These are phyloP conservation scores for Nicotiana sylvestris DNA, from an alignment of 257 asterid genomes.

Conservation along the genomic window DNA sequence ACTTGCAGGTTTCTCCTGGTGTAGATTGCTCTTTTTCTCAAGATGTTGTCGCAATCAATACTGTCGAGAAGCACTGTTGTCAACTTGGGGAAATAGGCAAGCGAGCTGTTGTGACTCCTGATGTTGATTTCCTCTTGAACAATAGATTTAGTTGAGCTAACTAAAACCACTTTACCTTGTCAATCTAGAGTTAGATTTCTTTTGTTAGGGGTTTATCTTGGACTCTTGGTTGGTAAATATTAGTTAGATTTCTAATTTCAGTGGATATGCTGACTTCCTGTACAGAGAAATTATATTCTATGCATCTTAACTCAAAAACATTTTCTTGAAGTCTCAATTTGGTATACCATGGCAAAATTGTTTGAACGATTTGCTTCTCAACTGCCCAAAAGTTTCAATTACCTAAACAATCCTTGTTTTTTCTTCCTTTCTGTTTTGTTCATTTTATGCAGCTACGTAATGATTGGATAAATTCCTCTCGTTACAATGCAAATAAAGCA, in stretches of 20 bases:
- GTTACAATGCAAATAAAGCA: too few relatives aligned
- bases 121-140: slow-evolving; percentile 38
- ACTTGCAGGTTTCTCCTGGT: slow-evolving; percentile 66
- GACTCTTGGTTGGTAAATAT: not conserved
- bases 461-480: too few relatives aligned
- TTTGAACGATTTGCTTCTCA: not conserved
- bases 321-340: not conserved
- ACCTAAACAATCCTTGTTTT: not conserved
- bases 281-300: not conserved
- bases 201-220: not conserved
- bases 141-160: not conserved
- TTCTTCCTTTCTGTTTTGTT: too few relatives aligned
- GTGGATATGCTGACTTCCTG: slow-evolving; percentile 3
- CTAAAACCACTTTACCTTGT: not conserved
- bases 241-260: not conserved
- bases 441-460: too few relatives aligned
- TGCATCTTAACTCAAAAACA: too few relatives aligned
- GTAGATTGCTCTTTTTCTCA: slow-evolving; percentile 29
- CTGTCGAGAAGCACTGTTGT: slow-evolving; percentile 29
- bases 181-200: not conserved
- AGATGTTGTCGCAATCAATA: slow-evolving; percentile 42
- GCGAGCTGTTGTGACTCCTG: slow-evolving; percentile 50
- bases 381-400: not conserved
- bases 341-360: not conserved
- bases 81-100: slow-evolving; percentile 37